These are phyloP conservation scores for Cladosporium austrohemisphaericum DNA, from an alignment of 2,329 filamentous ascomycete genomes.

Conservation along the genomic window DNA sequence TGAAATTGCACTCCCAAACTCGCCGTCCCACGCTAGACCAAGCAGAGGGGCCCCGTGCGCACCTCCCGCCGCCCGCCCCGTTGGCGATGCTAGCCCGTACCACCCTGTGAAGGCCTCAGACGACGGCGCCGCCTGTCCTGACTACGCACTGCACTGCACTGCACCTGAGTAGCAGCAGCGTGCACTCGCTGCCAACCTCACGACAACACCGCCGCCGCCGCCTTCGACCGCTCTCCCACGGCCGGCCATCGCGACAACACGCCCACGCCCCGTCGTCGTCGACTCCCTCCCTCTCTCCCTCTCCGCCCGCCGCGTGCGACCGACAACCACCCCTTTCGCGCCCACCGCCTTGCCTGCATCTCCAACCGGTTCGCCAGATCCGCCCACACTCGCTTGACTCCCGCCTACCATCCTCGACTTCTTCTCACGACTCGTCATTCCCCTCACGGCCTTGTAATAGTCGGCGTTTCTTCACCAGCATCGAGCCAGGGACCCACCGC, in stretches of 20 bases:
- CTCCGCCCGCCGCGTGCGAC: conserved; percentile 1
- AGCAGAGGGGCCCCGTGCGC: too few relatives aligned
- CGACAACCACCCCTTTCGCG: conserved; percentile 9
- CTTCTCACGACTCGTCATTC: neutral
- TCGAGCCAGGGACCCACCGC: neutral
- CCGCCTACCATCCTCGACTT: neutral
- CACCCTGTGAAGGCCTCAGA: conserved; percentile 4
- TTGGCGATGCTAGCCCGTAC: conserved; percentile 3
- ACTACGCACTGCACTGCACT: neutral
- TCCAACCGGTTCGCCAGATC: conserved; percentile 14
- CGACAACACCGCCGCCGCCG: conserved; percentile 2
- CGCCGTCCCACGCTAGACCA: neutral
- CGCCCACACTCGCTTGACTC: conserved; percentile 11
- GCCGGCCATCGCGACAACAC: conserved; percentile 12
- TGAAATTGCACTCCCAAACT: conserved; percentile 7
- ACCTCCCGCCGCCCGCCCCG: neutral
- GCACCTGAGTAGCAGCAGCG: neutral
- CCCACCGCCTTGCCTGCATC: conserved; percentile 5
- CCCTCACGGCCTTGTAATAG: conserved; percentile 9
- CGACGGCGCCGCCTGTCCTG: conserved; percentile 4
- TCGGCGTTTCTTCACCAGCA: conserved; percentile 1
- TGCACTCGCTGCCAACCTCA: neutral
- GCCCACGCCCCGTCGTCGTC: too few relatives aligned
- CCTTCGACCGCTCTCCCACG: conserved; percentile 9
- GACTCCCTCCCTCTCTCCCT: neutral